phyloP scores from a whole-genome alignment of 208 protist species.

The Acanthamoeba healyi region DNA sequence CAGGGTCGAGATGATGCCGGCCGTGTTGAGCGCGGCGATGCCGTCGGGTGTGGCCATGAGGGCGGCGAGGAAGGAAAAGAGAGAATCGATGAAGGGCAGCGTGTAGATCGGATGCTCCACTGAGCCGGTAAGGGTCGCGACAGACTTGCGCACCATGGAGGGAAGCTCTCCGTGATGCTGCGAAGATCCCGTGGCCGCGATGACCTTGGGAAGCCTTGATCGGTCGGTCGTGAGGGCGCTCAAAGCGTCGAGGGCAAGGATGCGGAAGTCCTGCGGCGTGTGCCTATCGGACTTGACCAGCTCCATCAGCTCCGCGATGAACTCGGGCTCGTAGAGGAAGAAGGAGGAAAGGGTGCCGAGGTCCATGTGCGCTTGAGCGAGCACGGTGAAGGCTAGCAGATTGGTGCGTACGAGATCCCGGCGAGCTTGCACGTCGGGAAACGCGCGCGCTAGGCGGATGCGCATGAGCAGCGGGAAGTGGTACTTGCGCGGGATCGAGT shows the following conservation, averaged over 20 bases:
- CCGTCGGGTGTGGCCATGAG: conserved; percentile 73
- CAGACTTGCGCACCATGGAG: conserved; percentile 58
- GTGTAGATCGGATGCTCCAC: conserved; percentile 73
- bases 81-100: conserved; percentile 57
- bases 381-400: conserved; percentile 66
- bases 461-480: conserved; percentile 68
- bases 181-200: conserved; percentile 58
- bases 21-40: conserved; percentile 59
- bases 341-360: conserved; percentile 43
- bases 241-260: conserved; percentile 58
- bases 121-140: conserved; percentile 60
- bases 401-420: conserved; percentile 42
- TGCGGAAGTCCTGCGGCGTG: conserved; percentile 53
- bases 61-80: conserved; percentile 64
- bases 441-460: conserved; percentile 54
- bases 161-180: conserved; percentile 74
- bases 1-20: conserved; percentile 61
- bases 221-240: conserved; percentile 59
- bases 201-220: conserved; percentile 64
- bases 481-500: conserved; percentile 55
- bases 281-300: conserved; percentile 36
- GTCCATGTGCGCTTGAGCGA: conserved; percentile 71
- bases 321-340: conserved; percentile 73
- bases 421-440: conserved; percentile 32
- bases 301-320: conserved; percentile 73